Conservation (phyloP, 768 basidiomycete species). For the Coprinopsis strossmayeri region DNA sequence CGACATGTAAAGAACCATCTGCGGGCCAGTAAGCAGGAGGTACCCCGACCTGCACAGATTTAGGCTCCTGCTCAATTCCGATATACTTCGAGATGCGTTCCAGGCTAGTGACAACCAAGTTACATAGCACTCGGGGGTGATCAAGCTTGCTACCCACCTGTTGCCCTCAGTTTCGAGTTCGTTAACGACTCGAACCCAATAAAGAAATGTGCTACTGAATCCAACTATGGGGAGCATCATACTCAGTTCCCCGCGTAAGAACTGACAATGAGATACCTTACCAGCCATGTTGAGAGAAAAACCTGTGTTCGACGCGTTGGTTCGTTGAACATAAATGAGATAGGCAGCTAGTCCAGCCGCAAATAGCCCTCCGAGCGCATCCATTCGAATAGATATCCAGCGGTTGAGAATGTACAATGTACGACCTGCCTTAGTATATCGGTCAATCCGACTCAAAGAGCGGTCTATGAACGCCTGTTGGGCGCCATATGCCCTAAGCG, state of each 20-base stretch:
- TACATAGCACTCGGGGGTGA: neutral
- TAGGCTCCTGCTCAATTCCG: slow-evolving; percentile 50
- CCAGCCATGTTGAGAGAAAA: slow-evolving; percentile 52
- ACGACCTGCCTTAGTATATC: slow-evolving; percentile 36
- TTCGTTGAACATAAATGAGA: slow-evolving; percentile 37
- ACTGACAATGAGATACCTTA: slow-evolving; percentile 10
- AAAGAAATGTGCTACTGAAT: slow-evolving; percentile 51
- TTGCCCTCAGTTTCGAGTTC: slow-evolving; percentile 34
- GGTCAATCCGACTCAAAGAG: slow-evolving; percentile 44
- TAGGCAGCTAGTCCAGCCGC: slow-evolving; percentile 46
- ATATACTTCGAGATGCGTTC: slow-evolving; percentile 70
- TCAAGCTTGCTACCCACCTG: slow-evolving; percentile 3
- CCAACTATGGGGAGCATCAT: slow-evolving; percentile 24
- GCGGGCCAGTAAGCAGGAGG: slow-evolving; percentile 67
- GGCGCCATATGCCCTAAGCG: slow-evolving; percentile 58
- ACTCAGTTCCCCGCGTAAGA: neutral
- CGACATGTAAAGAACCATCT: slow-evolving; percentile 46
- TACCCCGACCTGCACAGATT: slow-evolving; percentile 26
- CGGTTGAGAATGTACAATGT: slow-evolving; percentile 45
- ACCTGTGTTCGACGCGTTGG: slow-evolving; percentile 35
- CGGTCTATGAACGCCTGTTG: slow-evolving; percentile 38
- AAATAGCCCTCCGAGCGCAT: slow-evolving; percentile 50
- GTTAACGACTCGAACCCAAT: slow-evolving; percentile 36
- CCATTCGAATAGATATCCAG: slow-evolving; percentile 44
- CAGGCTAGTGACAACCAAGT: slow-evolving; percentile 20